These are phyloP conservation scores for Auricularia heimuer DNA, from an alignment of 768 basidiomycete genomes.

Conservation along the genomic window DNA sequence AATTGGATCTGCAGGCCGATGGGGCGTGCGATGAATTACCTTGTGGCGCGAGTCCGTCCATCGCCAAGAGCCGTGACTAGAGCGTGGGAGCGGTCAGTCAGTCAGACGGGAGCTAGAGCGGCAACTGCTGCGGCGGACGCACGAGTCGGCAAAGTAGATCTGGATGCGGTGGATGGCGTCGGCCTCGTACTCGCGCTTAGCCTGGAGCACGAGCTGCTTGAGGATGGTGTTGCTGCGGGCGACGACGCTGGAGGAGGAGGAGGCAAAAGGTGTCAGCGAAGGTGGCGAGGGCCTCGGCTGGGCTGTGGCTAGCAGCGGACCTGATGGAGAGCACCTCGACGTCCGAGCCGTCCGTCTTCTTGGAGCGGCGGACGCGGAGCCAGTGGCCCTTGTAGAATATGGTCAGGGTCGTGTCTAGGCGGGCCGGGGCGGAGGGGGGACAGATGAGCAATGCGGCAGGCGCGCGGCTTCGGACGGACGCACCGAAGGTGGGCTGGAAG, in stretches of 20 bases:
- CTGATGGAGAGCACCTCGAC: slow-evolving; percentile 69
- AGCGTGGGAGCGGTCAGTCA: background rate
- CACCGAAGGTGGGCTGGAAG: slow-evolving; percentile 68
- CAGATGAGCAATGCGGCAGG: background rate
- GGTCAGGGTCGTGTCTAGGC: slow-evolving; percentile 68
- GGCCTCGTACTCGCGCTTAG: slow-evolving; percentile 83
- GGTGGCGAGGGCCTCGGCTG: no score
- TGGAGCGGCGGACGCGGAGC: slow-evolving; percentile 62
- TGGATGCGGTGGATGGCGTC: slow-evolving; percentile 81
- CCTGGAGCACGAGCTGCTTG: slow-evolving; percentile 81
- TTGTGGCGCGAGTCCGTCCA: slow-evolving; percentile 84
- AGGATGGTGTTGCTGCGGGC: slow-evolving; percentile 75
- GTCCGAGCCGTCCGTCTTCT: slow-evolving; percentile 58
- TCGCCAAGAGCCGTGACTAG: slow-evolving; percentile 66
- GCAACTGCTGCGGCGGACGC: background rate
- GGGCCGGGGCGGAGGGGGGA: background rate
- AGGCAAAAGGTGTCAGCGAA: no score
- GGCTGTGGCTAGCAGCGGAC: no score
- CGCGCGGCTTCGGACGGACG: background rate
- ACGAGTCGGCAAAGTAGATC: slow-evolving; percentile 79
- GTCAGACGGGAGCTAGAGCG: background rate
- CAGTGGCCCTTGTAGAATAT: slow-evolving; percentile 81
- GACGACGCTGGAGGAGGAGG: slow-evolving; percentile 45
- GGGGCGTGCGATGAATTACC: slow-evolving; percentile 53
- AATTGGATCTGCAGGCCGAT: slow-evolving; percentile 40